A percentile compares a stretch with the other conserved stretches of the same genome.
These are phyloP conservation scores for Acacia crassicarpa DNA, from an alignment of 306 rosid species.

Conservation along the genomic window DNA sequence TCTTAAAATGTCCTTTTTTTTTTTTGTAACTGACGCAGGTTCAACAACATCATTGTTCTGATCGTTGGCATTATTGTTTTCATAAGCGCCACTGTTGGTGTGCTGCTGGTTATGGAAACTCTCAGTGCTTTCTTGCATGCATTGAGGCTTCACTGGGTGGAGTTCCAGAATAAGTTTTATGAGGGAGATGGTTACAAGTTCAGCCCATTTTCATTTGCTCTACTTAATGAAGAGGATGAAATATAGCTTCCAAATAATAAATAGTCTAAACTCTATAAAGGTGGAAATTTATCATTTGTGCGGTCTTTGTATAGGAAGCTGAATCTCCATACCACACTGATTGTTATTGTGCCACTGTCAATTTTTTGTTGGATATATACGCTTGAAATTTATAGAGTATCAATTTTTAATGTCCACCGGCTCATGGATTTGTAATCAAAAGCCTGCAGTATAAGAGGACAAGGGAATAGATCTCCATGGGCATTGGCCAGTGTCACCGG, in stretches of 20 bases:
- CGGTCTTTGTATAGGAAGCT: slow-evolving; percentile 8
- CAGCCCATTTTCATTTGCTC: slow-evolving; percentile 67
- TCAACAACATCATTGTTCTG: slow-evolving; percentile 60
- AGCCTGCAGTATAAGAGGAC: neutral
- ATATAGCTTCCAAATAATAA: slow-evolving; percentile 18
- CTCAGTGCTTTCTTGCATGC: slow-evolving; percentile 97
- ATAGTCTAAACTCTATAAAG: neutral
- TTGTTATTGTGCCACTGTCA: neutral
- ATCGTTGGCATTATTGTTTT: slow-evolving; percentile 74
- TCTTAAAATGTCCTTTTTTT: slow-evolving; percentile 1
- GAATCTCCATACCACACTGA: neutral
- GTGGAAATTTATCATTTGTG: slow-evolving; percentile 15
- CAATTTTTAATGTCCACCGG: neutral
- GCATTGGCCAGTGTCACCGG: neutral
- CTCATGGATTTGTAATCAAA: neutral
- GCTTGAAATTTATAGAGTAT: neutral
- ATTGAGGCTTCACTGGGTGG: slow-evolving; percentile 96
- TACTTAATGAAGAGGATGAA: slow-evolving; percentile 60
- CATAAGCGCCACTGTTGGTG: slow-evolving; percentile 82
- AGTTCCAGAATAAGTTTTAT: slow-evolving; percentile 93
- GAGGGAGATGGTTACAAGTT: slow-evolving; percentile 94
- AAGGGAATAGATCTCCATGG: neutral
- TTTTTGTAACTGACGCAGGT: slow-evolving; percentile 52
- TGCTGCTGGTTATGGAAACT: slow-evolving; percentile 84
- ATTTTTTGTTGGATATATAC: neutral